Base-by-base conservation (phyloP, 257 asterid species). In the Penstemon newberryi region DNA sequence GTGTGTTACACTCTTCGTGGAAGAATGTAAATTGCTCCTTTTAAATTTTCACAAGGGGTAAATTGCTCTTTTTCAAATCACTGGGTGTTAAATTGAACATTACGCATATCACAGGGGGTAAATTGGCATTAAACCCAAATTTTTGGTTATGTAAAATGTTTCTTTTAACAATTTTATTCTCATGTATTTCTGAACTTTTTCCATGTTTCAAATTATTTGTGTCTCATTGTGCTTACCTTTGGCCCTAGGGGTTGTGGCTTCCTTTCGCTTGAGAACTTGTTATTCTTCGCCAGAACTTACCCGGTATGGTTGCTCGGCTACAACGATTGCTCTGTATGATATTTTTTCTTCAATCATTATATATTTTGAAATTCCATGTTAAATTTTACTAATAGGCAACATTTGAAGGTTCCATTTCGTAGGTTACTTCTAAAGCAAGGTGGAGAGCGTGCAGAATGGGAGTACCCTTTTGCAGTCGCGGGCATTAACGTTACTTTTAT, bases 381-480 rank as follows among this genome's bases (percentile, higher is more conserved):
- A 52, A 36, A 70, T 79, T 81, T 61, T 65, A 86, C 95, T 92
- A 80, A 92, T 86, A 56, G 56, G 63, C 56, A 78, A 74, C 73
- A 80, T 84, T 81, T 86, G 90, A 86, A 93, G 99, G 86, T 65
- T 79, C 72, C 88, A 84, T 93, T 90, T 81, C 90, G 74, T 80
- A 89, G 92, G 90, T 81, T 93, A 71, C 94, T 90, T 75, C 84
- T 74, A 68, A 93, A 93, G 79, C 73, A 84, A 88, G 80, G 77
- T 12, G 99, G 96, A 61, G 54, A 78, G 9, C 93, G 96, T 36
- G 81, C 96, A 60, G 65, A 79, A 56, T 93, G 99, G 99, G 99
- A 93, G 71, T 93, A 93, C 69, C 99, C 99, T 6, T 93, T 93
- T 74, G 96, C 99, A 67, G 99, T 76, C 3, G 99, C 97, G 45